Conservation (phyloP, 2,329 filamentous ascomycete genomes). For the Decorospora gaudefroyi region DNA sequence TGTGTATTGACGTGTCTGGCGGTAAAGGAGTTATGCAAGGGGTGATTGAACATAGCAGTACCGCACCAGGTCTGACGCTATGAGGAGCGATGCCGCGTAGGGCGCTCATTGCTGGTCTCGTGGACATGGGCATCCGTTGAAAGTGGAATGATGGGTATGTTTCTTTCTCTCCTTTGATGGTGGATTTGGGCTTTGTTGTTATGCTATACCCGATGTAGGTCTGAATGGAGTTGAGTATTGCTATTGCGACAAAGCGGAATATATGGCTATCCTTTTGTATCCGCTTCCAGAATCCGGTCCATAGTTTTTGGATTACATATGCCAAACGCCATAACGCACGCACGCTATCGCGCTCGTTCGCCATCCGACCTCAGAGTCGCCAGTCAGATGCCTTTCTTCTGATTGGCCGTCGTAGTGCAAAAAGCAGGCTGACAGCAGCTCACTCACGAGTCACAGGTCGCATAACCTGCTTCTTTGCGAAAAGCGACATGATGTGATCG, state of each 20-base stretch:
- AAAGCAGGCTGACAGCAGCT: conserved; percentile 27
- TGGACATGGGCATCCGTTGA: conserved; percentile 31
- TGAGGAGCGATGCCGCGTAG: conserved; percentile 30
- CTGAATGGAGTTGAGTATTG: too few species aligned
- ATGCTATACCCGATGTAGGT: background rate
- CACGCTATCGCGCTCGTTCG: too few species aligned
- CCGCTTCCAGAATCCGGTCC: too few species aligned
- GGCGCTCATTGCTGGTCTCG: conserved; percentile 31
- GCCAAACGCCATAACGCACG: too few species aligned
- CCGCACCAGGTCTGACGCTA: conserved; percentile 41
- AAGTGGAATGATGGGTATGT: conserved; percentile 36
- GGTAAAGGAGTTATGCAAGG: conserved; percentile 1
- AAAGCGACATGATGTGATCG: too few species aligned
- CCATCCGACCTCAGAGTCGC: too few species aligned
- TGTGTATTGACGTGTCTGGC: too few species aligned
- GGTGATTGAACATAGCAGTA: background rate
- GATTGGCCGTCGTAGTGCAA: conserved; percentile 16
- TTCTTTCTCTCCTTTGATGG: background rate
- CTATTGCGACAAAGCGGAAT: too few species aligned
- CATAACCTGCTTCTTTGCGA: too few species aligned
- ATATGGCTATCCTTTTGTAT: too few species aligned
- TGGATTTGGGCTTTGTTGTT: too few species aligned
- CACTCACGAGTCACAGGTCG: conserved; percentile 18
- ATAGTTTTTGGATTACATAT: too few species aligned
- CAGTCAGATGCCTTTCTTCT: conserved; percentile 17